Percentiles rank a stretch among this genome's conserved stretches.
phyloP scores from a whole-genome alignment of 1,139 yeast species.

The Geotrichum reessii region DNA sequence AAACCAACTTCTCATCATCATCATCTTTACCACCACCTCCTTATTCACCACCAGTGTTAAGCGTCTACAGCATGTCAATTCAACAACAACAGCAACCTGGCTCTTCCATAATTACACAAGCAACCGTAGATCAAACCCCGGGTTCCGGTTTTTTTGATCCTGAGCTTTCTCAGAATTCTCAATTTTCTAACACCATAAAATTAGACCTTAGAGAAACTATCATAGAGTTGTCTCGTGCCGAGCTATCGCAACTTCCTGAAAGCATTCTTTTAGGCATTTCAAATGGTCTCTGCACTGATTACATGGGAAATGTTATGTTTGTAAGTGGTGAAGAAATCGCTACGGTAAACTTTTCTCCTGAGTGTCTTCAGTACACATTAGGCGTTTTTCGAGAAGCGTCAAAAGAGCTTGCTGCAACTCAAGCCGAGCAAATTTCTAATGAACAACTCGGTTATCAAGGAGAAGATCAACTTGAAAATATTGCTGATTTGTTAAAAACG shows the following conservation, averaged over 20 bases:
- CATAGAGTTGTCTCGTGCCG: conserved; percentile 77
- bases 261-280: conserved; percentile 84
- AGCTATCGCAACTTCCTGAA: conserved; percentile 87
- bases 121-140: conserved; percentile 20
- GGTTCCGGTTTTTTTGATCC: conserved; percentile 14
- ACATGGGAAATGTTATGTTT: conserved; percentile 84
- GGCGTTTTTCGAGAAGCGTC: conserved; percentile 55
- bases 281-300: conserved; percentile 61
- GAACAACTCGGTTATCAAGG: neutral
- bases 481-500: conserved; percentile 58
- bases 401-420: conserved; percentile 53
- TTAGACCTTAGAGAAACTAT: conserved; percentile 58
- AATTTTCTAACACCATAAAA: conserved; percentile 22
- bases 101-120: conserved; percentile 35
- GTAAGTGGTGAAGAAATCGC: conserved; percentile 46
- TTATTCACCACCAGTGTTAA: conserved; percentile 28
- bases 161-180: neutral
- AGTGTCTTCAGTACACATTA: conserved; percentile 77
- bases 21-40: conserved; percentile 31
- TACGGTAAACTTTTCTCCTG: conserved; percentile 66
- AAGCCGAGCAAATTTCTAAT: neutral
- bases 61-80: conserved; percentile 28
- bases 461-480: conserved; percentile 25
- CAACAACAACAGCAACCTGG: conserved; percentile 20
- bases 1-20: conserved; percentile 1